These are phyloP conservation scores for Planoprotostelium fungivorum DNA, from an alignment of 78 protist genomes.

Conservation along the genomic window DNA sequence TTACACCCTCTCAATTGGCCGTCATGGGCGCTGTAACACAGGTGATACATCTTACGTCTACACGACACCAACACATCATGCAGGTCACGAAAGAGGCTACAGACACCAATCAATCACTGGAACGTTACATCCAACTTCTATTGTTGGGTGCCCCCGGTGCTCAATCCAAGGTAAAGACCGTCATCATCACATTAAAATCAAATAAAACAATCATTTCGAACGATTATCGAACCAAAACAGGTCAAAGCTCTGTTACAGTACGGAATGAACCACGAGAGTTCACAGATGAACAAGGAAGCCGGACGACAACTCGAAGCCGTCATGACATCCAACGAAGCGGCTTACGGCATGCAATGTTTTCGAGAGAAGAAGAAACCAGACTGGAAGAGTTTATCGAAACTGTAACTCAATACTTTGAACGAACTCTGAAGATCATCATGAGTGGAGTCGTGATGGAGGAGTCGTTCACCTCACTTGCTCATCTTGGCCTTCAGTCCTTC, in stretches of 20 bases:
- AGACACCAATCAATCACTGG: not conserved
- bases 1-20: not conserved
- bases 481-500: slow-evolving; percentile 7
- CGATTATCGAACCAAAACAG: not conserved
- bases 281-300: not conserved
- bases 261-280: not conserved
- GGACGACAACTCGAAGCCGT: not conserved
- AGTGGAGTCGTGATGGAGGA: not conserved
- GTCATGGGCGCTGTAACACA: not conserved
- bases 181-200: no score
- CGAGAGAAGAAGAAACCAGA: not conserved
- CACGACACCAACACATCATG: not conserved
- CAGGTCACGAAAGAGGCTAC: not conserved
- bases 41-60: not conserved
- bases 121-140: not conserved
- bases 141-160: not conserved
- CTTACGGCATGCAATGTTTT: not conserved
- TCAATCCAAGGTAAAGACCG: not conserved
- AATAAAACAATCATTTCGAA: not conserved
- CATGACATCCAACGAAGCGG: not conserved
- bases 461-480: not conserved
- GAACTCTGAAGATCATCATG: not conserved
- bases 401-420: not conserved
- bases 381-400: not conserved
- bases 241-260: not conserved